These are phyloP conservation scores for Piromyces finnis DNA, from an alignment of 192 early-diverging fungal genomes.

Conservation along the genomic window DNA sequence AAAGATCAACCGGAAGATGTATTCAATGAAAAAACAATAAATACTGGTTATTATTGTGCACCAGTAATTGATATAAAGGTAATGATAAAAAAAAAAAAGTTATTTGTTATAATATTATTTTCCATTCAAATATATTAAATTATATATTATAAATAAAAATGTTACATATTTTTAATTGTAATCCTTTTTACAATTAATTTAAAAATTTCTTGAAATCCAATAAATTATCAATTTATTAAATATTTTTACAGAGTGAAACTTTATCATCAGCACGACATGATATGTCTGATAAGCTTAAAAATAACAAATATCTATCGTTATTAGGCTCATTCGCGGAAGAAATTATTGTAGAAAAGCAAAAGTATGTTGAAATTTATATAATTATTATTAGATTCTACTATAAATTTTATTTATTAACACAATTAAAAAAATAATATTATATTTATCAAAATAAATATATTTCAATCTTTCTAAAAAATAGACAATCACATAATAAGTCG, in stretches of 20 bases:
- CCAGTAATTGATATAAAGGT: background rate
- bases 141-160: too few species aligned
- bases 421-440: too few species aligned
- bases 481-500: background rate
- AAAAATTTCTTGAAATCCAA: too few species aligned
- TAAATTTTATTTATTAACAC: too few species aligned
- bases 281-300: background rate
- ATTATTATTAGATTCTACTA: background rate
- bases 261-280: background rate
- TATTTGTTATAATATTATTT: too few species aligned
- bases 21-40: background rate
- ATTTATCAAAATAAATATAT: too few species aligned
- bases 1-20: background rate
- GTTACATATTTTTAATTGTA: too few species aligned
- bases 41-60: background rate
- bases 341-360: background rate
- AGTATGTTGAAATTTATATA: background rate
- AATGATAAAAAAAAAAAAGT: background rate
- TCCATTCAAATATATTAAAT: too few species aligned
- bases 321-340: background rate
- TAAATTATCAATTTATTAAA: too few species aligned
- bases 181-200: too few species aligned
- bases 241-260: background rate
- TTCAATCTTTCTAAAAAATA: background rate
- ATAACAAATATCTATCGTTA: background rate